These are phyloP conservation scores for Porogramme epimiltina DNA, from an alignment of 1,284 basidiomycete genomes.

Conservation along the genomic window DNA sequence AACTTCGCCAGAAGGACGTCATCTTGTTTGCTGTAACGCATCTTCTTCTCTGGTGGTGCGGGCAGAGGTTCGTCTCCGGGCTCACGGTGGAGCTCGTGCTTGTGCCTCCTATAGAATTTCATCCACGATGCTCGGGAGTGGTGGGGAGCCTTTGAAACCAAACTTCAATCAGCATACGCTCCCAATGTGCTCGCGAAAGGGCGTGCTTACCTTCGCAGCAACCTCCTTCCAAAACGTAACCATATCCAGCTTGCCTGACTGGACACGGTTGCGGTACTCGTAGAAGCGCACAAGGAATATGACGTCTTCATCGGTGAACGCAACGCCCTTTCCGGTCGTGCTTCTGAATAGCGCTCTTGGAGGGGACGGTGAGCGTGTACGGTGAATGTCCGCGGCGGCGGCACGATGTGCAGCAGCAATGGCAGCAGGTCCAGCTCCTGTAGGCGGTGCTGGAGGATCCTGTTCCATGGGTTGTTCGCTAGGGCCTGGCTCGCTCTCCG, in stretches of 20 bases:
- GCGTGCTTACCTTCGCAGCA: constrained; percentile 57
- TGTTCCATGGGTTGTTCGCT: constrained; percentile 15
- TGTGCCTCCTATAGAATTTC: constrained; percentile 85
- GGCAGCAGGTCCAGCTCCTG: constrained; percentile 39
- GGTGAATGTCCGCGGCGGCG: constrained; percentile 39
- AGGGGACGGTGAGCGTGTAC: constrained; percentile 74
- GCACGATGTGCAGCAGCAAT: constrained; percentile 47
- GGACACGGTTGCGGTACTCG: constrained; percentile 52
- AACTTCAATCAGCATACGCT: not conserved
- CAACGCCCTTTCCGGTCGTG: constrained; percentile 84
- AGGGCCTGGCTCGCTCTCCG: constrained; percentile 10
- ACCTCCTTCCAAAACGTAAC: constrained; percentile 86
- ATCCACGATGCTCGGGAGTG: constrained; percentile 88
- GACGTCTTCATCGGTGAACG: constrained; percentile 80
- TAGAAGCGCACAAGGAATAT: constrained; percentile 73
- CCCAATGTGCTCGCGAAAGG: not conserved
- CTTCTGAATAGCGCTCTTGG: constrained; percentile 75
- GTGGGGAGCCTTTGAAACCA: constrained; percentile 64
- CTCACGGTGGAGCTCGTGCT: constrained; percentile 71
- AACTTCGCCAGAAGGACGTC: constrained; percentile 75
- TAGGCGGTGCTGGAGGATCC: constrained; percentile 29
- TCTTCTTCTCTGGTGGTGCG: constrained; percentile 77
- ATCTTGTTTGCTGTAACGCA: constrained; percentile 76
- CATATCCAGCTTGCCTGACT: constrained; percentile 70
- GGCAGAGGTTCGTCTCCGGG: constrained; percentile 70